Evolutionary conservation across 2,329 filamentous ascomycete species (phyloP).

Genomic region (Penicillium oxalicum): DNA sequence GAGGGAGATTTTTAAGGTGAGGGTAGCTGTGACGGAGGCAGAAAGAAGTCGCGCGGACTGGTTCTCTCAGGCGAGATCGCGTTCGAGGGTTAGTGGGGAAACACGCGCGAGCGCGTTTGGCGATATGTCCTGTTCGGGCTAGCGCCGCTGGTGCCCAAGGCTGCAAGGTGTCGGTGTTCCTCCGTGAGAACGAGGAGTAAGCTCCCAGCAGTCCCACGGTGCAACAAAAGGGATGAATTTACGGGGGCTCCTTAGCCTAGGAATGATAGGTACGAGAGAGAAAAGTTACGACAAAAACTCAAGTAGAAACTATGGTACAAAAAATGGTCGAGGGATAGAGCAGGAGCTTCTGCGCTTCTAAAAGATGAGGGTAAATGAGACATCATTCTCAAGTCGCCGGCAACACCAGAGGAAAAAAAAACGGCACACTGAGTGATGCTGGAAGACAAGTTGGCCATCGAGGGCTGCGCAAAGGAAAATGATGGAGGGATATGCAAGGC

Average conservation of each 20-base stretch:
- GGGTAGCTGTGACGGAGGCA: conserved; percentile 12
- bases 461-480: conserved; percentile 4
- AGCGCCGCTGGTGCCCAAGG: conserved; percentile 13
- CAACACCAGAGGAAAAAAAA: conserved; percentile 3
- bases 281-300: background rate
- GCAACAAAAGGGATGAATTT: no score
- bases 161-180: conserved; percentile 9
- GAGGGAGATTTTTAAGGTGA: conserved; percentile 3
- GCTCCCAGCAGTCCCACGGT: no score
- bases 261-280: background rate
- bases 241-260: no score
- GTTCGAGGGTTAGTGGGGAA: conserved; percentile 26
- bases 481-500: conserved; percentile 8
- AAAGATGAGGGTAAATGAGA: background rate
- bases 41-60: conserved; percentile 15
- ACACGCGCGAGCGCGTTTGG: conserved; percentile 26
- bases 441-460: conserved; percentile 1
- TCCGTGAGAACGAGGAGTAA: background rate
- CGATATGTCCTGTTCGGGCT: conserved; percentile 28
- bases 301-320: conserved; percentile 1
- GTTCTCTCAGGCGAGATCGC: conserved; percentile 24
- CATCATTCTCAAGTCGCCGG: background rate
- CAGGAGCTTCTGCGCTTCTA: background rate
- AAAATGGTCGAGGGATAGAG: background rate
- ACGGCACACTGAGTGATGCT: no score